phyloP scores from a whole-genome alignment of 257 asterid species.

The Thymus quinquecostatus region DNA sequence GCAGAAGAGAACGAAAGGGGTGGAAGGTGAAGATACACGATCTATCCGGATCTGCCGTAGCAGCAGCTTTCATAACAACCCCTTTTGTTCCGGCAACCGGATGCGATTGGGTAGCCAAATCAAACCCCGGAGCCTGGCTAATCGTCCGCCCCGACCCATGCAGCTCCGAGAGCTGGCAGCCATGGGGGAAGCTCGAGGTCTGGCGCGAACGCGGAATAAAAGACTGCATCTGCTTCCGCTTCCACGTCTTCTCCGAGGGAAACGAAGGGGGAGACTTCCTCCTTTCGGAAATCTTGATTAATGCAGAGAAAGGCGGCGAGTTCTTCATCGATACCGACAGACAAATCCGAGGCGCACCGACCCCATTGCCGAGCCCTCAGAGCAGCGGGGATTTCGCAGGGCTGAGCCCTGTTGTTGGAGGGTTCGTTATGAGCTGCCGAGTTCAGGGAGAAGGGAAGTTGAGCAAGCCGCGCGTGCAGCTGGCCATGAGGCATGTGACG shows the following conservation, averaged over 20 bases:
- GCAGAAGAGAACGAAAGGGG: conserved; percentile 87
- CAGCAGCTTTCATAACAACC: conserved; percentile 95
- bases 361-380: conserved; percentile 76
- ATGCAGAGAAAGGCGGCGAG: conserved; percentile 89
- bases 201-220: conserved; percentile 89
- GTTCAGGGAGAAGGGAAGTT: conserved; percentile 86
- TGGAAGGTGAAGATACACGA: conserved; percentile 97
- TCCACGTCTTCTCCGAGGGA: conserved; percentile 74
- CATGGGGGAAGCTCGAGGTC: conserved; percentile 99
- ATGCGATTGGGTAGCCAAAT: conserved; percentile 92
- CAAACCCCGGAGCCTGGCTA: conserved; percentile 99
- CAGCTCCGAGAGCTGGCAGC: conserved; percentile 89
- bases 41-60: conserved; percentile 93
- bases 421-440: conserved; percentile 90
- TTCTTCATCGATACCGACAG: conserved; percentile 83
- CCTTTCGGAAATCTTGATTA: conserved; percentile 69
- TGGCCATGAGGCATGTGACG: conserved; percentile 86
- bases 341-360: conserved; percentile 54
- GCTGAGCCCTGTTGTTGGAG: conserved; percentile 64
- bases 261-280: conserved; percentile 76
- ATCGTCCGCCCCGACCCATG: conserved; percentile 81
- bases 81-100: conserved; percentile 96
- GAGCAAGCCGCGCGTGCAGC: conserved; percentile 83
- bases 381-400: conserved; percentile 85
- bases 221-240: conserved; percentile 79